Evolutionary conservation across 768 basidiomycete species (phyloP).

Genomic region (Boletus pseudo-olivaceus): DNA sequence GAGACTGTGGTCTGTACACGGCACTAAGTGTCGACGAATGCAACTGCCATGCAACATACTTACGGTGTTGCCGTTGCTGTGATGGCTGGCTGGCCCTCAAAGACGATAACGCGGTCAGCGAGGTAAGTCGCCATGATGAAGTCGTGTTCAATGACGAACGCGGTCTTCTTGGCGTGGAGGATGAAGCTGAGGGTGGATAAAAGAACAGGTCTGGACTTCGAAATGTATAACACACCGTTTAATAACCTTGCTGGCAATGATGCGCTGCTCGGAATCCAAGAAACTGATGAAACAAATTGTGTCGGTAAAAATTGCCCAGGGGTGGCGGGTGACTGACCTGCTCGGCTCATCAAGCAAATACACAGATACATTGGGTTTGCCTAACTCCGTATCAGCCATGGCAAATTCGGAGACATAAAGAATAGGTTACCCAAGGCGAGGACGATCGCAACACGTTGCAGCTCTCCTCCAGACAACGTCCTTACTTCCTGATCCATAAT

Average conservation of each 20-base stretch:
- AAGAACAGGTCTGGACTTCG: neutral
- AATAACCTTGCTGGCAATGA: constrained; percentile 96
- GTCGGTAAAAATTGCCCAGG: constrained; percentile 1
- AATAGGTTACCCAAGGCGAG: constrained; percentile 69
- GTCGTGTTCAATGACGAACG: constrained; percentile 99
- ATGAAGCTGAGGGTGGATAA: constrained; percentile 60
- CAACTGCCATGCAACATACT: constrained; percentile 28
- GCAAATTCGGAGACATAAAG: neutral
- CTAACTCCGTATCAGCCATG: constrained; percentile 29
- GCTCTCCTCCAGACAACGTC: constrained; percentile 96
- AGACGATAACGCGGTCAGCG: constrained; percentile 95
- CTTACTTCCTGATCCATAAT: constrained; percentile 98
- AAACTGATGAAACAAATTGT: constrained; percentile 46
- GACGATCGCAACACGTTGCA: constrained; percentile 96
- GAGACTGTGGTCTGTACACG: constrained; percentile 74
- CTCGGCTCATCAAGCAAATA: constrained; percentile 96
- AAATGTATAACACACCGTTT: constrained; percentile 60
- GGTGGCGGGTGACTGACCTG: constrained; percentile 42
- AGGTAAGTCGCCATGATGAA: constrained; percentile 99
- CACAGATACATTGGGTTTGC: constrained; percentile 77
- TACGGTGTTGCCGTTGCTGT: constrained; percentile 89
- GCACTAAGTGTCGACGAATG: neutral
- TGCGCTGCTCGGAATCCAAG: constrained; percentile 99
- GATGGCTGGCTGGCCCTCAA: constrained; percentile 83
- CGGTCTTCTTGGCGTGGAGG: constrained; percentile 94